Base-by-base conservation (phyloP, 306 rosid genomes). In the Castanopsis chinensis region DNA sequence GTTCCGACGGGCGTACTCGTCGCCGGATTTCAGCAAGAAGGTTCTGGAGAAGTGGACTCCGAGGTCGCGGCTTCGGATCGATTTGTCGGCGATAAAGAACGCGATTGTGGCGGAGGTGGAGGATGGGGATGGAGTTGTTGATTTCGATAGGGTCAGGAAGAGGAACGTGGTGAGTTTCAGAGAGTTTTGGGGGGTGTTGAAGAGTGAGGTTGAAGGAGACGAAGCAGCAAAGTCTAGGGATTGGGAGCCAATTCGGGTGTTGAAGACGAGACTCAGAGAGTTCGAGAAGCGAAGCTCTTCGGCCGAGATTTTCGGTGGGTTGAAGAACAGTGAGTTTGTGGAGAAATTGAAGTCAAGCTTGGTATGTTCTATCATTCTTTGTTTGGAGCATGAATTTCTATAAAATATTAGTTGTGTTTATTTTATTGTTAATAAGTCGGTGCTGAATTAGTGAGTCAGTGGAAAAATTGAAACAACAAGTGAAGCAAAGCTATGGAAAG, bases 11-110 rank as follows among this genome's bases (percentile, higher is more conserved):
- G 96, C 89, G 1, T 96, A 96, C 71, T 93, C 99, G 3, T 85
- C 98, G 10, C 99, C 99, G 25, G 93, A 89, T 17, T 96, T 96
- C 76, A 96, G 99, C 74, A 92, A 88, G 86, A 96, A 88, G 87
- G 98, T 93, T 72, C 75, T 96, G 89, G 99, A 96, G 85, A 91
- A 88, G 77, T 96, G 96, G 99, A 73, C 83, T 18, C 99, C 98
- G 8, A 82, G 93, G 82, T 21, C 99, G 76, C 82, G 83, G 55
- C 91, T 96, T 81, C 88, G 96, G 81, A 96, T 96, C 60, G 89
- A 96, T 67, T 83, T 96, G 56, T 91, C 99, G 2, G 98, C 98
- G 4, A 91, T 96, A 15, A 87, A 59, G 83, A 91, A 93, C 27
- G 98, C 97, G 1, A 87, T 96, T 49, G 98, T 91, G 0, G 83